Evolutionary conservation across 257 asterid species (phyloP).

Genomic region (Marsdenia floribunda): DNA sequence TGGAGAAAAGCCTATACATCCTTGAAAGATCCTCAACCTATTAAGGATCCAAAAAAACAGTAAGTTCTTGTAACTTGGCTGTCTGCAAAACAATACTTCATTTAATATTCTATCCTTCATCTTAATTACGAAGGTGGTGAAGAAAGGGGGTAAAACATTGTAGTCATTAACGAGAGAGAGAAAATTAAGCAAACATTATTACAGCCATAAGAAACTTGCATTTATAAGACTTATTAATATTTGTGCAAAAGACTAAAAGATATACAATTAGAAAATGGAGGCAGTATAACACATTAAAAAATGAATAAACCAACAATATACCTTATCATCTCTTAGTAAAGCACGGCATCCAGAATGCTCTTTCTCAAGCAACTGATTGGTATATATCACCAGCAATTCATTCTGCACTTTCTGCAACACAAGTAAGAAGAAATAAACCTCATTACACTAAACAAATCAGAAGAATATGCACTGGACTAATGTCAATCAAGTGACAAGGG

Average conservation of each 20-base stretch:
- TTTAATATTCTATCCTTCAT: no score
- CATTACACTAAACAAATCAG: neutral
- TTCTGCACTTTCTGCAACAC: conserved; percentile 32
- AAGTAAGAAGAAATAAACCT: neutral
- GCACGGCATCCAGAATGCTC: conserved; percentile 58
- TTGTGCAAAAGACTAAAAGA: no score
- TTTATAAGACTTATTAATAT: no score
- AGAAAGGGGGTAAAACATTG: no score
- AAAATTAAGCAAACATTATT: no score
- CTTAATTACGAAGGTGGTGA: no score
- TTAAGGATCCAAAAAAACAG: neutral
- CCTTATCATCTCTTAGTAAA: conserved; percentile 58
- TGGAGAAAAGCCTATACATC: conserved; percentile 49
- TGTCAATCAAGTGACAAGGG: neutral
- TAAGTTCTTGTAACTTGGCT: neutral
- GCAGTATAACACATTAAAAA: neutral
- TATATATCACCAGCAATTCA: conserved; percentile 36
- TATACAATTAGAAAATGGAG: no score
- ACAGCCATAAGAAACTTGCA: no score
- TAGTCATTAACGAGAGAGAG: no score
- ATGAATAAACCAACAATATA: conserved; percentile 10
- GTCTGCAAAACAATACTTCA: neutral
- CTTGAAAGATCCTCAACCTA: conserved; percentile 57
- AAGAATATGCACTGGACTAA: neutral
- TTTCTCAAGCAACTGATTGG: conserved; percentile 47